These are phyloP conservation scores for Melampsora larici-populina DNA, from an alignment of 1,284 basidiomycete species.

Conservation along the genomic window DNA sequence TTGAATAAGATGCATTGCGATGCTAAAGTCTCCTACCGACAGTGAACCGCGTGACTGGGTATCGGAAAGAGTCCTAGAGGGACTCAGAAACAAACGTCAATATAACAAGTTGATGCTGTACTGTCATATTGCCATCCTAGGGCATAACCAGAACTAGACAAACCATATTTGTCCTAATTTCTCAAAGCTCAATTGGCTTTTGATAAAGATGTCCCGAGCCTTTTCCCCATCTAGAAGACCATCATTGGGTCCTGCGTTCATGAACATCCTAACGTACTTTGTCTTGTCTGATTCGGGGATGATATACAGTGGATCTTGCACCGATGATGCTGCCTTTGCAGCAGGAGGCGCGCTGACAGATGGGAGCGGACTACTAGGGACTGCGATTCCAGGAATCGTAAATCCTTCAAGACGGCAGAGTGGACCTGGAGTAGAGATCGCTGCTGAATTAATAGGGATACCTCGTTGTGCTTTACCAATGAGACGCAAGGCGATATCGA, in stretches of 20 bases:
- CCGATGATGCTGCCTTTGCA: conserved; percentile 60
- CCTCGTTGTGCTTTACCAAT: conserved; percentile 92
- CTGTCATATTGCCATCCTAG: neutral
- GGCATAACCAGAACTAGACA: conserved; percentile 47
- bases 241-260: conserved; percentile 67
- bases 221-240: conserved; percentile 80
- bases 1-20: conserved; percentile 69
- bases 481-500: conserved; percentile 78
- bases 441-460: conserved; percentile 63
- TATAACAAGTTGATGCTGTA: neutral
- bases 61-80: conserved; percentile 80
- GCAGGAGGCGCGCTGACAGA: conserved; percentile 44
- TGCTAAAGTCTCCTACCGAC: conserved; percentile 86
- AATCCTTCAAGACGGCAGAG: conserved; percentile 75
- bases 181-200: conserved; percentile 83
- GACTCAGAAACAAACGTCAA: conserved; percentile 17
- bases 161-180: conserved; percentile 92
- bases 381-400: conserved; percentile 55
- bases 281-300: conserved; percentile 73
- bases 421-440: conserved; percentile 61
- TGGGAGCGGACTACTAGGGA: conserved; percentile 55
- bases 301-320: conserved; percentile 60
- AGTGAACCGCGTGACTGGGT: conserved; percentile 85
- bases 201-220: conserved; percentile 86
- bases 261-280: conserved; percentile 77